Evolutionary conservation across 129 eudicot genomes (phyloP), one percentile per base, ranked within the genome.

Genomic region (Lactuca sativa): DNA sequence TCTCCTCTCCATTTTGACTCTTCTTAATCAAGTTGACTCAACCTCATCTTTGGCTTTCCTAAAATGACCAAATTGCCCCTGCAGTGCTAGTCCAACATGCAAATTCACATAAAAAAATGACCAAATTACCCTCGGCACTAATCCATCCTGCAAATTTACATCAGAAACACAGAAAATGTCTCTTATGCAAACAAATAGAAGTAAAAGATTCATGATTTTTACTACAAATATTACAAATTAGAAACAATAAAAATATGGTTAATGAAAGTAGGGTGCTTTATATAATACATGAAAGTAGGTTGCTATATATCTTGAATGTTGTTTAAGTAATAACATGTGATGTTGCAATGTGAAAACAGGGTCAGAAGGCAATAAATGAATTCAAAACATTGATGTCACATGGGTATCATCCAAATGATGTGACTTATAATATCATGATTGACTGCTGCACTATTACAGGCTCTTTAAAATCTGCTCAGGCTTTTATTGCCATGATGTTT

Each of bases 401-500:
- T 76, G 95, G 93, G 41, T 69, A 80, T 71, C 70, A 59, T 13
- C 88, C 88, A 30, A 82, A 85, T 78, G 78, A 71, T 47, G 84
- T 78, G 57, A 93, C 95, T 31, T 87, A 80, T 52, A 83, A 21
- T 78, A 87, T 85, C 67, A 87, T 93, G 97, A 87, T 93, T 61
- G 83, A 85, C 74, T 87, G 99, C 77, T 93, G 95, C 80, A 70
- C 81, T 76, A 60, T 84, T 67, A 70, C 66, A 30, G 58, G 82
- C 55, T 83, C 95, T 32, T 84, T 85, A 62, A 83, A 75, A 78
- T 90, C 92, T 56, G 97, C 99, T 56, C 77, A 62, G 73, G 88
- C 89, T 17, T 56, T 95, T 37, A 74, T 80, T 2, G 84, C 93
- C 15, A 62, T 74, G 92, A 95, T 90, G 95, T 76, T 85, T 44